Base-by-base conservation (phyloP, 2,329 filamentous ascomycete genomes). In the Monosporascus cannonballus region DNA sequence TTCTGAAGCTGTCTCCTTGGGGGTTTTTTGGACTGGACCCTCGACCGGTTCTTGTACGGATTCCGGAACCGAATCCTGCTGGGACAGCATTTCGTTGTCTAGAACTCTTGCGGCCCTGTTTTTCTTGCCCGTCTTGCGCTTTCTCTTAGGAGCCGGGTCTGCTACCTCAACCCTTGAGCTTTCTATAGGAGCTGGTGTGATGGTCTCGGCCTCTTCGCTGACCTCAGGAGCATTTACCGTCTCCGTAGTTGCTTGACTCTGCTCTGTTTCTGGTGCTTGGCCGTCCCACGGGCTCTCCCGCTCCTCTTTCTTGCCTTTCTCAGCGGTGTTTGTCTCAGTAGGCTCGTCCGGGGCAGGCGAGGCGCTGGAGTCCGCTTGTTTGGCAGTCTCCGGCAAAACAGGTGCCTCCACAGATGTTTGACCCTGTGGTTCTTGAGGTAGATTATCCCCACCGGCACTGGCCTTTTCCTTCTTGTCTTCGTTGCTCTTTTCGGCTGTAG, bases 101-200 rank as follows among this genome's bases (percentile, higher is more conserved):
- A 41, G 54, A 24, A 46, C 47, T 22, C 49, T 52, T 37, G 48
- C 50, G 7, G 52, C 55, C 39, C 63, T 69, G 20, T 63, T 62
- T 50, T 57, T 60, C 58, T 71, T 69, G 51, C 66, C 68, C 53
- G 69, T 70, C 56, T 69, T 69, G 48, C 49, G 58, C 52, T 70
- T 68, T 56, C 70, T 70, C 37, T 59, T 52, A 22, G 52, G 50
- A 30, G 30, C 47, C 17, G 51, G 37, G n/a, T 61, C 51, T 44
- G 56, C 47, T 24, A 49, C 51, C 9, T 62, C 59, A 39, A 39
- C 2, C 14, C 46, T 48, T 15, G 38, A 9, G 44, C 49, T 46
- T 3, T 51, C 48, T 15, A 22, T 22, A 4, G 46, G 49, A 27
- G 37, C 42, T 37, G 48, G 22, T 34, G 22, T 20, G 37, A 9